phyloP scores from a whole-genome alignment of 2,329 filamentous ascomycete species.

The Aureobasidium sp. region DNA sequence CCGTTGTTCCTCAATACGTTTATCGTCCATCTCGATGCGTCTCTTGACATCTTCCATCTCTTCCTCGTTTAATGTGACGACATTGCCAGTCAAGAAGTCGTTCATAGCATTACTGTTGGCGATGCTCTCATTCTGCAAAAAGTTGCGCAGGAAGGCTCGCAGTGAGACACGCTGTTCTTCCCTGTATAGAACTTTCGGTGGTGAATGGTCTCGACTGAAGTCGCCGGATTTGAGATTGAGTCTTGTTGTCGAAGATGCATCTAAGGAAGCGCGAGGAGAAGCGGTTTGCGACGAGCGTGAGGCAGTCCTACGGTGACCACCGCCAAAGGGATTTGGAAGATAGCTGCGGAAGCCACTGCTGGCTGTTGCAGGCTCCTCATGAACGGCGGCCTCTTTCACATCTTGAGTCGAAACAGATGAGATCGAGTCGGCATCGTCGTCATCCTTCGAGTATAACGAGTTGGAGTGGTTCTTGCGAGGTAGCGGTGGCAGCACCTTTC shows the following conservation, averaged over 20 bases:
- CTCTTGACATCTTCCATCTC: constrained; percentile 73
- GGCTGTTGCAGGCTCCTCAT: constrained; percentile 12
- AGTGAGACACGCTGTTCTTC: constrained; percentile 89
- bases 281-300: constrained; percentile 14
- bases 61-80: constrained; percentile 67
- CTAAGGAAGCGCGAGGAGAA: constrained; percentile 26
- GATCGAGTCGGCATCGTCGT: constrained; percentile 63
- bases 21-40: constrained; percentile 76
- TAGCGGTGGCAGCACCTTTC: constrained; percentile 76
- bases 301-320: constrained; percentile 16
- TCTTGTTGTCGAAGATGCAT: constrained; percentile 19
- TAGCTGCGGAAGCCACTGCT: constrained; percentile 35
- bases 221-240: constrained; percentile 16
- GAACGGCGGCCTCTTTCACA: constrained; percentile 12
- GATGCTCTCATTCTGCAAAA: constrained; percentile 77
- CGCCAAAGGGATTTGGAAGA: constrained; percentile 20
- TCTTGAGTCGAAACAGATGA: constrained; percentile 70
- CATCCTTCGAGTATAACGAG: constrained; percentile 50
- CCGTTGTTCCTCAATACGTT: constrained; percentile 83
- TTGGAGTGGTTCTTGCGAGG: constrained; percentile 88
- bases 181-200: constrained; percentile 56
- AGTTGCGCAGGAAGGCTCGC: constrained; percentile 77
- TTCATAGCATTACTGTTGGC: constrained; percentile 74
- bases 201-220: constrained; percentile 13
- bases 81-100: constrained; percentile 70